Percentiles rank a stretch among this genome's conserved stretches.
Conservation (phyloP, 2,329 filamentous ascomycete genomes). For the Trichoderma lentiforme region DNA sequence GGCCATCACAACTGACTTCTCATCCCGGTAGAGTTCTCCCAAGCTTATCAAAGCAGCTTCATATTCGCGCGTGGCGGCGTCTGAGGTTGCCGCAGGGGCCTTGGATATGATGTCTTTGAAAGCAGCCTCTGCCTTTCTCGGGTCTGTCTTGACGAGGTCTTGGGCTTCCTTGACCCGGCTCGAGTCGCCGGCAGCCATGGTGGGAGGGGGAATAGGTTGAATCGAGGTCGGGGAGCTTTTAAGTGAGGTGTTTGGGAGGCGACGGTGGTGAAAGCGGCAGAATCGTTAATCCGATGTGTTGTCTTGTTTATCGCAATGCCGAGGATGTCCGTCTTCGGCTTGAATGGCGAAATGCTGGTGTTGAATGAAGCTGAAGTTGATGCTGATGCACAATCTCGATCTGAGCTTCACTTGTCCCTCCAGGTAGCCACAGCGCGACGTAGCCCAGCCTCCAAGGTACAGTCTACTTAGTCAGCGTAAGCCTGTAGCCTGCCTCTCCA, state of each 20-base stretch:
- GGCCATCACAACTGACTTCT: conserved; percentile 56
- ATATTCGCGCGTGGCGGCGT: conserved; percentile 86
- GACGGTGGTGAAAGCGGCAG: neutral
- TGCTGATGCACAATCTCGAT: conserved; percentile 18
- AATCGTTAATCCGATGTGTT: neutral
- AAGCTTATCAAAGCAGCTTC: conserved; percentile 84
- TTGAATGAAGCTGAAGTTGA: neutral
- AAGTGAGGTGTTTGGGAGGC: neutral
- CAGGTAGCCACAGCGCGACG: conserved; percentile 37
- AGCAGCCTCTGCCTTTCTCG: conserved; percentile 77
- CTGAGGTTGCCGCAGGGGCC: conserved; percentile 75
- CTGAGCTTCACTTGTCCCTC: conserved; percentile 21
- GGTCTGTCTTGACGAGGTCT: conserved; percentile 75
- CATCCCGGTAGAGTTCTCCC: conserved; percentile 88
- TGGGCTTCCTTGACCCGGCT: conserved; percentile 82
- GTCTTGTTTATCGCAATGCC: neutral
- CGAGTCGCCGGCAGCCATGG: conserved; percentile 58
- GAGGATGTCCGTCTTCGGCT: neutral
- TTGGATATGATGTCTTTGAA: conserved; percentile 89
- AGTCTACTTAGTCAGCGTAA: neutral
- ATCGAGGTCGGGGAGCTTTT: neutral
- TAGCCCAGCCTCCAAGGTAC: conserved; percentile 1
- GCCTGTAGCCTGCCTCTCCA: neutral
- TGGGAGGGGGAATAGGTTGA: conserved; percentile 18
- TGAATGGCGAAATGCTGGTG: neutral